These are phyloP conservation scores for Candida albicans DNA, from an alignment of 1,139 yeast genomes.

Conservation along the genomic window DNA sequence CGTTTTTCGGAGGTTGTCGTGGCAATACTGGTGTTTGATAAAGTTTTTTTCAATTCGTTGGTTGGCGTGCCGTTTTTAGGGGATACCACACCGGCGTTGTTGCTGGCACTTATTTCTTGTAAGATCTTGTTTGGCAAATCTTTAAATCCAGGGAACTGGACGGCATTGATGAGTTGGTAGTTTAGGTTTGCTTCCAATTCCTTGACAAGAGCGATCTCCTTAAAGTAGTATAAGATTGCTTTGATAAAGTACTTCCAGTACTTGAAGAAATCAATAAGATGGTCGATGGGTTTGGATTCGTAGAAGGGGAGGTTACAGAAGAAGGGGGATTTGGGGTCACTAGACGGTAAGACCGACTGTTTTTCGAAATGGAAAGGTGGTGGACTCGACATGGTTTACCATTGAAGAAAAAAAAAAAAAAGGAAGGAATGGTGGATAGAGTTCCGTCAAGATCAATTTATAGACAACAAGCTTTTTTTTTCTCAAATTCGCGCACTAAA, in stretches of 20 bases:
- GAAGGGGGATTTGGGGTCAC: conserved; percentile 41
- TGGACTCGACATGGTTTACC: background rate
- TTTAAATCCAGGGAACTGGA: conserved; percentile 54
- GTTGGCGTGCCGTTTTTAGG: conserved; percentile 23
- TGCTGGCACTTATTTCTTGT: conserved; percentile 11
- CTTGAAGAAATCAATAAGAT: conserved; percentile 57
- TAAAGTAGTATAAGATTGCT: conserved; percentile 59
- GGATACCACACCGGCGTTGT: conserved; percentile 11
- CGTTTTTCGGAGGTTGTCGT: conserved; percentile 19
- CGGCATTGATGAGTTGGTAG: conserved; percentile 58
- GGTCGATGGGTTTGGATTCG: conserved; percentile 50
- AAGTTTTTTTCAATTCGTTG: conserved; percentile 25
- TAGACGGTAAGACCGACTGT: conserved; percentile 36
- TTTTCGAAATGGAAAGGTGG: conserved; percentile 20
- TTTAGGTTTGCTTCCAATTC: conserved; percentile 69
- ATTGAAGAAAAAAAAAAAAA: background rate
- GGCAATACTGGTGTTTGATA: conserved; percentile 17
- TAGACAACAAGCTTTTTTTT: no score
- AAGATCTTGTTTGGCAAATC: conserved; percentile 30
- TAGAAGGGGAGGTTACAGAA: conserved; percentile 38
- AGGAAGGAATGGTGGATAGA: background rate
- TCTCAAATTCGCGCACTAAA: no score
- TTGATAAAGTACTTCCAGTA: conserved; percentile 71
- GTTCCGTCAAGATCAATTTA: no score
- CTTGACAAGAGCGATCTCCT: conserved; percentile 62